phyloP scores from a whole-genome alignment of 2,329 filamentous ascomycete species.

The Immersiporthe knoxdaviesiana region DNA sequence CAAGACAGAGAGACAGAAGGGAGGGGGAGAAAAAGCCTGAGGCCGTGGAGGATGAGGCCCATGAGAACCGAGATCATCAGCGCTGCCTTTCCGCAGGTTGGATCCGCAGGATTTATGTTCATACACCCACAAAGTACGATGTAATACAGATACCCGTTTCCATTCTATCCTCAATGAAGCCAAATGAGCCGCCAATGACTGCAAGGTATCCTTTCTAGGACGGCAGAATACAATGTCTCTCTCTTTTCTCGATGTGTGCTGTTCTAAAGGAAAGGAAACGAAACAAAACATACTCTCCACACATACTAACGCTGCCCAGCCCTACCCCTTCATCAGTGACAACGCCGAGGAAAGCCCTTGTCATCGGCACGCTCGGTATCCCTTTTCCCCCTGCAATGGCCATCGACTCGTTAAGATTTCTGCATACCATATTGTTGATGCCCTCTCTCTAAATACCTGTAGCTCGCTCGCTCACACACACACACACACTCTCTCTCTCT shows the following conservation, averaged over 20 bases:
- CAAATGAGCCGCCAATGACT: neutral
- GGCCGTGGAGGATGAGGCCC: neutral
- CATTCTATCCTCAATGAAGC: neutral
- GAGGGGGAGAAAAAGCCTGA: neutral
- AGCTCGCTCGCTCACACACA: too few relatives aligned
- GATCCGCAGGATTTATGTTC: too few relatives aligned
- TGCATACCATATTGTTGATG: neutral
- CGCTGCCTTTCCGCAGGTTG: neutral
- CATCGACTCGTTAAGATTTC: neutral
- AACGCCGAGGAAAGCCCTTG: neutral
- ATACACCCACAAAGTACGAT: neutral
- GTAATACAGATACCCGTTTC: constrained; percentile 1
- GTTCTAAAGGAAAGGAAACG: neutral
- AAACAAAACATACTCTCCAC: constrained; percentile 1
- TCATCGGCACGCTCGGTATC: neutral
- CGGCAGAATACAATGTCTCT: neutral
- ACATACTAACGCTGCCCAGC: neutral
- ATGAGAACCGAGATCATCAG: neutral
- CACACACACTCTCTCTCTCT: too few relatives aligned
- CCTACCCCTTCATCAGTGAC: too few relatives aligned
- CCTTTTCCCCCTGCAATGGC: neutral
- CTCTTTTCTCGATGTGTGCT: neutral
- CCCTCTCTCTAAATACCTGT: too few relatives aligned
- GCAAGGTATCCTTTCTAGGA: neutral
- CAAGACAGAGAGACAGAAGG: too few relatives aligned